Percentiles rank a stretch among this genome's conserved stretches.
These are phyloP conservation scores for Takashimella tepidaria DNA, from an alignment of 1,284 basidiomycete genomes.

Conservation along the genomic window DNA sequence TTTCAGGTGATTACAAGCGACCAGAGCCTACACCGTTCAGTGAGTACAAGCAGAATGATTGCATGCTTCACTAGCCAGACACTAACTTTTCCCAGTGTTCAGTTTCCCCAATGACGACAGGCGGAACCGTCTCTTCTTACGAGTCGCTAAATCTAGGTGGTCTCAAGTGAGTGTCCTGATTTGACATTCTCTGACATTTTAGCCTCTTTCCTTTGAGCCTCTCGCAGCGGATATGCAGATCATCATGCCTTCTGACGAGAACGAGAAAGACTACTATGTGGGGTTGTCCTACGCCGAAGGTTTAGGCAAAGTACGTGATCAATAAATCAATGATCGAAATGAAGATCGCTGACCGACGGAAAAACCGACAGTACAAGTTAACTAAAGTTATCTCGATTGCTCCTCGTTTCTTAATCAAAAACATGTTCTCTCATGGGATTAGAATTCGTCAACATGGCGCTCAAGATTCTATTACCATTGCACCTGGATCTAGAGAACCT, in stretches of 20 bases:
- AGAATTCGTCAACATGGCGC: conserved; percentile 79
- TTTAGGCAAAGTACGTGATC: conserved; percentile 61
- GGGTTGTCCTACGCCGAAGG: conserved; percentile 93
- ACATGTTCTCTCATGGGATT: conserved; percentile 65
- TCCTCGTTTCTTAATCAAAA: conserved; percentile 88
- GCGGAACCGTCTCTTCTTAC: conserved; percentile 79
- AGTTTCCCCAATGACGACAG: conserved; percentile 74
- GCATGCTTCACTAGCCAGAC: background rate
- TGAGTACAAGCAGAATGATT: conserved; percentile 49
- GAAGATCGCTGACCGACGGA: too few relatives aligned
- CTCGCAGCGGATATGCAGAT: conserved; percentile 84
- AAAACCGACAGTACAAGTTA: conserved; percentile 72
- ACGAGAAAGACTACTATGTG: conserved; percentile 73
- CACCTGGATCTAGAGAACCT: conserved; percentile 64
- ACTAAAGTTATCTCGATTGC: conserved; percentile 89
- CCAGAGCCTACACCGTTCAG: conserved; percentile 66
- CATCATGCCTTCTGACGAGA: conserved; percentile 62
- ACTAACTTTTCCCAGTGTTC: conserved; percentile 58
- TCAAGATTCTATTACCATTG: conserved; percentile 51
- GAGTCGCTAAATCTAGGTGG: conserved; percentile 82
- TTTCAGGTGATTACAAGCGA: conserved; percentile 52
- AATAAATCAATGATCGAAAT: background rate
- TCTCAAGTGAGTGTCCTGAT: conserved; percentile 54
- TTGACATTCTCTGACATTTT: background rate
- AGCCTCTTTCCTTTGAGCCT: conserved; percentile 84